Conservation (phyloP, 1,139 yeast genomes). For the Meyerozyma guilliermondii region DNA sequence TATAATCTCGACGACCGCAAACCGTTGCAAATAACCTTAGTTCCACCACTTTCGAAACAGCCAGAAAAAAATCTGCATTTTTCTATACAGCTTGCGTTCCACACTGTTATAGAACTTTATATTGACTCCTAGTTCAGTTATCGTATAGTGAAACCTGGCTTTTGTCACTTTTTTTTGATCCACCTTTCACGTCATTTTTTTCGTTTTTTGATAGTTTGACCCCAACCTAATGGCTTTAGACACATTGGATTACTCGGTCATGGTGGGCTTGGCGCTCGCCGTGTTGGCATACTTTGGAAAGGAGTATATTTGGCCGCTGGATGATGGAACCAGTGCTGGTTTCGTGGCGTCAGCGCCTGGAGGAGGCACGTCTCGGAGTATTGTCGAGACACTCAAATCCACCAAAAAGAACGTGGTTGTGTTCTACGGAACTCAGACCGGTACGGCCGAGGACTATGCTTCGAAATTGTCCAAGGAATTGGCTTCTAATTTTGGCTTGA, state of each 20-base stretch:
- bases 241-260: constrained; percentile 64
- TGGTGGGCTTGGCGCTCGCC: constrained; percentile 60
- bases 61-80: too few relatives aligned
- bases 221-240: constrained; percentile 46
- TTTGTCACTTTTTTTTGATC: neutral
- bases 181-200: too few relatives aligned
- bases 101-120: too few relatives aligned
- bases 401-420: constrained; percentile 73
- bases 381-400: constrained; percentile 55
- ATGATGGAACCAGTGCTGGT: constrained; percentile 33
- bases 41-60: too few relatives aligned
- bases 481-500: constrained; percentile 73
- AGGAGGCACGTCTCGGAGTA: constrained; percentile 47
- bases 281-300: constrained; percentile 63
- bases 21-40: neutral
- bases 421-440: constrained; percentile 96
- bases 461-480: constrained; percentile 86
- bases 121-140: too few relatives aligned
- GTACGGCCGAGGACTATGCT: constrained; percentile 98
- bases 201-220: neutral
- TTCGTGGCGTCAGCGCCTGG: constrained; percentile 35
- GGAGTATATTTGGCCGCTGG: constrained; percentile 48
- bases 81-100: too few relatives aligned
- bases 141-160: neutral
- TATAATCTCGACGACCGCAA: neutral